phyloP scores from a whole-genome alignment of 495 filamentous ascomycete genomes.

The Xylaria bambusicola region DNA sequence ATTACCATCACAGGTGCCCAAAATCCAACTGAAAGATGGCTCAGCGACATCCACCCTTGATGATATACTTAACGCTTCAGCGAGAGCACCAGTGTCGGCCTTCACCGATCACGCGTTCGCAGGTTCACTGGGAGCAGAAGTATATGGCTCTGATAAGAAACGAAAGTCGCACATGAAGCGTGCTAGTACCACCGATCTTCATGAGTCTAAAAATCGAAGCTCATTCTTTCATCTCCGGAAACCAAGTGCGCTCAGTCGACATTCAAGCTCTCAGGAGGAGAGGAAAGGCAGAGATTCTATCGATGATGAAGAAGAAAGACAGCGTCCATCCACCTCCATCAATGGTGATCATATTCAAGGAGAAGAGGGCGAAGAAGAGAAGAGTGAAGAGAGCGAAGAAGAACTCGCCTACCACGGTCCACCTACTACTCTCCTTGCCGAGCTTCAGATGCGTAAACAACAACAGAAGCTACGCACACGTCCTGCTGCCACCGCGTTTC shows the following conservation, averaged over 20 bases:
- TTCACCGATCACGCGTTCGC: slow-evolving; percentile 92
- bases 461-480: slow-evolving; percentile 76
- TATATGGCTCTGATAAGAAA: slow-evolving; percentile 59
- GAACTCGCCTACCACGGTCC: slow-evolving; percentile 60
- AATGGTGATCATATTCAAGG: slow-evolving; percentile 43
- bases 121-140: slow-evolving; percentile 67
- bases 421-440: slow-evolving; percentile 89
- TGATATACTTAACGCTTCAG: slow-evolving; percentile 92
- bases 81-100: slow-evolving; percentile 85
- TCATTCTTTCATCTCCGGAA: slow-evolving; percentile 42
- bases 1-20: slow-evolving; percentile 54
- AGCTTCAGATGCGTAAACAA: slow-evolving; percentile 85
- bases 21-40: slow-evolving; percentile 69
- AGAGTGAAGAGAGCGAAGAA: slow-evolving; percentile 38
- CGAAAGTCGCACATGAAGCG: slow-evolving; percentile 35
- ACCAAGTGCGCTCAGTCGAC: slow-evolving; percentile 29
- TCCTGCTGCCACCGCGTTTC: slow-evolving; percentile 64
- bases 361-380: slow-evolving; percentile 41
- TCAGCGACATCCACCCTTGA: slow-evolving; percentile 90
- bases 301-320: slow-evolving; percentile 37
- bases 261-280: slow-evolving; percentile 27
- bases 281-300: slow-evolving; percentile 26
- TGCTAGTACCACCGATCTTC: slow-evolving; percentile 23
- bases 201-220: slow-evolving; percentile 37
- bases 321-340: slow-evolving; percentile 20